Evolutionary conservation across 1,139 yeast species (phyloP).

Genomic region (Candida sp.): DNA sequence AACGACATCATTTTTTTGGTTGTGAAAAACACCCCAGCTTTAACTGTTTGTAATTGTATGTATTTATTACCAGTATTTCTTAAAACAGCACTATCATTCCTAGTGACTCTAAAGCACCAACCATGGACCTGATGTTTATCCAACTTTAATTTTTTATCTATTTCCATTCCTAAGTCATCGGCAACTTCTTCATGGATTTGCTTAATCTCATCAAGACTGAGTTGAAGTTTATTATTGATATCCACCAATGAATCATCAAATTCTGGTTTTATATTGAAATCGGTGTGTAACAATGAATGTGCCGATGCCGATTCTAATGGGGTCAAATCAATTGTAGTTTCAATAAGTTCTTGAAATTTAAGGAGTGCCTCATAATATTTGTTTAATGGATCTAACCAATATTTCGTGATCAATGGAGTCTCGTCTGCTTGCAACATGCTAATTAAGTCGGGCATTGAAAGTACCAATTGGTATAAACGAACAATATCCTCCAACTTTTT

Average conservation of each 20-base stretch:
- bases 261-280: slow-evolving; percentile 84
- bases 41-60: slow-evolving; percentile 82
- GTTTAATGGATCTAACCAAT: slow-evolving; percentile 60
- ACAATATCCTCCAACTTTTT: slow-evolving; percentile 81
- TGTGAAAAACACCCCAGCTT: slow-evolving; percentile 92
- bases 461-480: slow-evolving; percentile 78
- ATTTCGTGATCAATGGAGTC: slow-evolving; percentile 35
- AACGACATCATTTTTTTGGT: slow-evolving; percentile 60
- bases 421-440: slow-evolving; percentile 43
- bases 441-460: slow-evolving; percentile 65
- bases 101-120: slow-evolving; percentile 90
- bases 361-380: slow-evolving; percentile 48
- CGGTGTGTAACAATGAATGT: slow-evolving; percentile 39
- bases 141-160: slow-evolving; percentile 82
- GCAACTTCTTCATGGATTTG: slow-evolving; percentile 62
- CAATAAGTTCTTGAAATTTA: slow-evolving; percentile 82
- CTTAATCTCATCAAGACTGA: slow-evolving; percentile 53
- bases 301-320: slow-evolving; percentile 62
- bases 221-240: slow-evolving; percentile 56
- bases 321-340: slow-evolving; percentile 84
- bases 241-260: slow-evolving; percentile 74
- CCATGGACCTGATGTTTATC: slow-evolving; percentile 88
- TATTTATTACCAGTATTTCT: slow-evolving; percentile 61
- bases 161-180: slow-evolving; percentile 74
- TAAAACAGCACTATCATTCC: slow-evolving; percentile 81